Evolutionary conservation across 108 stramenopile genomes (phyloP), one percentile per base, ranked within the genome.

Genomic region (Craspedostauros australis): DNA sequence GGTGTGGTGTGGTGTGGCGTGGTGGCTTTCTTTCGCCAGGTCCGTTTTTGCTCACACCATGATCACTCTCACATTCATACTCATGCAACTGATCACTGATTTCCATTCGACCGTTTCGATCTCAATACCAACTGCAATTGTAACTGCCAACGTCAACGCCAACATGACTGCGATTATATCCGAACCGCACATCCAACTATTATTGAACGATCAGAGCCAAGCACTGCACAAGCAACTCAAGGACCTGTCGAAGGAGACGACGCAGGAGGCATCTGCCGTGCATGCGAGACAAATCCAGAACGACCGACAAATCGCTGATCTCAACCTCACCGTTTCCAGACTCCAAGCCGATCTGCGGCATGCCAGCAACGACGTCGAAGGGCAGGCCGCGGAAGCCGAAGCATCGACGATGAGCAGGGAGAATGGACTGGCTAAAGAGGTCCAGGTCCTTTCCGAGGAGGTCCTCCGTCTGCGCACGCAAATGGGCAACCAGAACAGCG

Each of bases 401-500:
- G 50, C 54, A n/a, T 52, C 29, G 45, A 18, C 33, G n/a, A 23
- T 23, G 18, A 27, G 27, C 18, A 12, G 5, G 14, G 77, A 64
- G 19, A 68, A 71, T 4, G 73, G 75, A 48, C 67, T 64, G 57
- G 28, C 64, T 20, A 74, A 68, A 32, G 80, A 82, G 42, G 69
- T 83, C 48, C 64, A 67, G 25, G 51, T 64, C 4, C 72, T 89
- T 1, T 85, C 88, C 5, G 82, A 89, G 66, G 78, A 85, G 49
- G 56, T 86, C 1, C 20, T 90, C 32, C 74, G 78, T 9, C 68
- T 79, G 30, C 74, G 85, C 39, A 76, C 75, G 9, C 81, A 77
- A 34, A 48, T 86, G 25, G 71, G 72, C 22, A 58, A 68, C 25
- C 46, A 33, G 5, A 55, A 45, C 14, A 77, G 73, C 28, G 88